Percentiles rank a stretch among this genome's conserved stretches.
phyloP scores from a whole-genome alignment of 2,329 filamentous ascomycete species.

The Xylariaceae sp. region DNA sequence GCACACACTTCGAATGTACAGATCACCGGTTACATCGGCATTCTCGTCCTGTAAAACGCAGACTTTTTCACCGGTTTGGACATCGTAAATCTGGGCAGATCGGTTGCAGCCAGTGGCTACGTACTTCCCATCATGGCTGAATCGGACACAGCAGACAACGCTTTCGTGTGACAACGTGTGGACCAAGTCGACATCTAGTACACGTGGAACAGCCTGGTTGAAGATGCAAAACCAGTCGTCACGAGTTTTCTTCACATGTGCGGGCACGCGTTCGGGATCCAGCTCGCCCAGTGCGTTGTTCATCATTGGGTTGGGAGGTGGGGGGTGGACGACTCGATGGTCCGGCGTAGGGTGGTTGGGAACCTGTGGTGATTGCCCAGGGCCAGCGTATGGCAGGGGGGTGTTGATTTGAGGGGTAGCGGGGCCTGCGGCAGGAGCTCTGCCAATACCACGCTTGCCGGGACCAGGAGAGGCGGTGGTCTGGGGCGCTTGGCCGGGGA shows the following conservation, averaged over 20 bases:
- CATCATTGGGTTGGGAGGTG: constrained; percentile 44
- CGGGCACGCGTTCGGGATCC: constrained; percentile 78
- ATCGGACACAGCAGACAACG: constrained; percentile 96
- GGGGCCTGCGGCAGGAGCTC: constrained; percentile 63
- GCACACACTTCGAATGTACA: constrained; percentile 97
- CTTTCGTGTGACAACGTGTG: constrained; percentile 92
- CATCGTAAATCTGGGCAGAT: constrained; percentile 99
- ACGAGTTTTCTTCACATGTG: constrained; percentile 83
- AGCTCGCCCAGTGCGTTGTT: constrained; percentile 74
- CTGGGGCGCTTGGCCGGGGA: constrained; percentile 77
- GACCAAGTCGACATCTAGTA: constrained; percentile 88
- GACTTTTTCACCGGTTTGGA: constrained; percentile 79
- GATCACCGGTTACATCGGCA: constrained; percentile 81
- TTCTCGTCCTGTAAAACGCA: constrained; percentile 86
- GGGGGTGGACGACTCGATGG: constrained; percentile 52
- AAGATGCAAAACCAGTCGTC: constrained; percentile 96
- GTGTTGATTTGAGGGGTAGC: constrained; percentile 91
- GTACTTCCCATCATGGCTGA: constrained; percentile 92
- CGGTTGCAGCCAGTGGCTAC: constrained; percentile 96
- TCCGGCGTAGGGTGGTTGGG: constrained; percentile 73
- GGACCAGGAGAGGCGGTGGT: constrained; percentile 84
- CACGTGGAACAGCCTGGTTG: constrained; percentile 84
- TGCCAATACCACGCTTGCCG: constrained; percentile 63
- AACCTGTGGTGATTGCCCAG: constrained; percentile 78
- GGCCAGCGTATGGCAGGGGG: constrained; percentile 79